Percentiles rank a stretch among this genome's conserved stretches.
Conservation (phyloP, 2,329 filamentous ascomycete genomes). For the Bipolaris zeicola region DNA sequence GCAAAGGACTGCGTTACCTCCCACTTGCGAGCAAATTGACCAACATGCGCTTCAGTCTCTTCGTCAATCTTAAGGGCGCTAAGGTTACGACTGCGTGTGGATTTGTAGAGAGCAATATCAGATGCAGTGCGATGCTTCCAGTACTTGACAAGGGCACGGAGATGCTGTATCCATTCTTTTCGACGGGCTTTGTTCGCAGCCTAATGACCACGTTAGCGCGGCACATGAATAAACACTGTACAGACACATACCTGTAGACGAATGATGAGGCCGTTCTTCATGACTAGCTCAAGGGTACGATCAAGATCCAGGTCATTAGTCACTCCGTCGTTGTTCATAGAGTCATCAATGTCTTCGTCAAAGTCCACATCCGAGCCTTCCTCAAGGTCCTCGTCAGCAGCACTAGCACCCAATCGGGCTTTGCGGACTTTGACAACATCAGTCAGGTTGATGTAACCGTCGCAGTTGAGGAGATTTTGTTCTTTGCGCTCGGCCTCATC, state of each 20-base stretch:
- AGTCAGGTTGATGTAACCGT: slow-evolving; percentile 68
- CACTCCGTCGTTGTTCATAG: slow-evolving; percentile 58
- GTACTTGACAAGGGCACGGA: slow-evolving; percentile 63
- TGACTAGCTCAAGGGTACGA: slow-evolving; percentile 64
- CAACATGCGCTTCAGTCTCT: slow-evolving; percentile 67
- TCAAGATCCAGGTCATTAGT: slow-evolving; percentile 61
- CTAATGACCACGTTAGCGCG: slow-evolving; percentile 27
- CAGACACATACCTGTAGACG: slow-evolving; percentile 58
- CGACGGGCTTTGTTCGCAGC: slow-evolving; percentile 62
- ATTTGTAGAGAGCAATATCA: slow-evolving; percentile 64
- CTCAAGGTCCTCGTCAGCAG: slow-evolving; percentile 60
- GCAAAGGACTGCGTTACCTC: slow-evolving; percentile 68
- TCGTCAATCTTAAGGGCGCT: slow-evolving; percentile 67
- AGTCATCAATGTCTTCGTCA: slow-evolving; percentile 55
- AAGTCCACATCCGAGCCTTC: slow-evolving; percentile 62
- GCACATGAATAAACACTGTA: not conserved
- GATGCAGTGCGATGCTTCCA: slow-evolving; percentile 63
- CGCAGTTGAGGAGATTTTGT: slow-evolving; percentile 63
- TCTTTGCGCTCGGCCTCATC: slow-evolving; percentile 64
- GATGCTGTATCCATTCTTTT: slow-evolving; percentile 65
- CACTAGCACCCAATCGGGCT: slow-evolving; percentile 57
- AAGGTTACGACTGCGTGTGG: slow-evolving; percentile 63
- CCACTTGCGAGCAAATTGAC: slow-evolving; percentile 71
- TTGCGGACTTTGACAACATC: slow-evolving; percentile 63
- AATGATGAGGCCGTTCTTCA: slow-evolving; percentile 66